Evolutionary conservation across 352 stramenopile genomes (phyloP), one percentile per base, ranked within the genome.

Genomic region (Phytophthora sp.): DNA sequence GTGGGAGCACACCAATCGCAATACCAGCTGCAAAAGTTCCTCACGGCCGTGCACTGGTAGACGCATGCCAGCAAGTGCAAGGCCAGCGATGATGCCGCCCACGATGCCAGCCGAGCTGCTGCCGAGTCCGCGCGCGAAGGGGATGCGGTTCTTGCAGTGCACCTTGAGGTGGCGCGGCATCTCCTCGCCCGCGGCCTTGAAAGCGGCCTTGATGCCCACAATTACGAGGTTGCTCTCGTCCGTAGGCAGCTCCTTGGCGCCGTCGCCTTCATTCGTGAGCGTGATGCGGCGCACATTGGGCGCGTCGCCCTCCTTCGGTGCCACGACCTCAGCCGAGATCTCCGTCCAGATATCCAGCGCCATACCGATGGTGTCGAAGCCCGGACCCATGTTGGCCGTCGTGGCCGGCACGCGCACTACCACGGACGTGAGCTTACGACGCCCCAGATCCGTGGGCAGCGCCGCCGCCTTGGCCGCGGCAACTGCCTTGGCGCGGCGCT

Each of bases 341-440:
- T 99, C 97, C 20, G 92, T 98, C 98, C 98, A 99, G 60, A 99
- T 98, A 82, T 99, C 97, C 24, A 99, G 90, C 12, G 97, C 97
- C 88, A 99, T 98, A 42, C 96, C 97, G 69, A 99, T 98, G 54
- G 95, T 99, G 75, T 99, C 97, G 66, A 98, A 99, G 60, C 98
- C 98, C 2, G 98, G 97, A 1, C 98, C 98, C 88, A 99, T 95
- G 81, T 99, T 99, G 57, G 98, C 98, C 5, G 96, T 99, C 54
- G 96, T 99, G 18, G 98, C 98, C 12, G 98, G 98, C 64, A 99
- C 98, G 31, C 97, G 87, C 53, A 99, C 97, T n/a, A 98, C 98
- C 15, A 99, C 98, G 4, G 85, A 94, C 66, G 82, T 91, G 44
- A 89, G 72, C 67, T 89, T 91, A 23, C 52, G 66, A 36, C 63